phyloP scores from a whole-genome alignment of 2,329 filamentous ascomycete genomes.

The Emergomyces africanus region DNA sequence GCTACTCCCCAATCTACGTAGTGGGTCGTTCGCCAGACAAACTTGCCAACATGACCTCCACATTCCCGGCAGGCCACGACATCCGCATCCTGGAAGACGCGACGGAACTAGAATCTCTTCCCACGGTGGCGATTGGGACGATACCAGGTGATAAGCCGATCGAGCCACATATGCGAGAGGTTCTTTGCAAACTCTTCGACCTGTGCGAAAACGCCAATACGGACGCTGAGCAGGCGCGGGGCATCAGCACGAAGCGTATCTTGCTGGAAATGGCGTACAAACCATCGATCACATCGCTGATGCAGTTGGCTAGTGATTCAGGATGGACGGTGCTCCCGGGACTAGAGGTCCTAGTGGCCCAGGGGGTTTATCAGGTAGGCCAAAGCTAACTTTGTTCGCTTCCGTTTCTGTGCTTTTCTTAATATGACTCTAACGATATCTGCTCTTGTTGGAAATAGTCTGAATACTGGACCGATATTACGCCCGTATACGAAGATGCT shows the following conservation, averaged over 20 bases:
- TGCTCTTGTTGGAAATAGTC: slow-evolving; percentile 40
- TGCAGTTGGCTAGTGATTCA: slow-evolving; percentile 64
- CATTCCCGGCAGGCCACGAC: slow-evolving; percentile 63
- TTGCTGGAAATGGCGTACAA: slow-evolving; percentile 96
- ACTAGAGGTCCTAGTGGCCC: slow-evolving; percentile 75
- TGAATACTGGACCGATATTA: slow-evolving; percentile 73
- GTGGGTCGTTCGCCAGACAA: slow-evolving; percentile 64
- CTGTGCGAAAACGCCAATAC: slow-evolving; percentile 8
- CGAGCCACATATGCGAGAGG: slow-evolving; percentile 54
- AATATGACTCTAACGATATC: background rate
- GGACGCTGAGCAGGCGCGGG: slow-evolving; percentile 34
- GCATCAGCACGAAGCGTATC: slow-evolving; percentile 38
- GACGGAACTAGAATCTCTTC: slow-evolving; percentile 41
- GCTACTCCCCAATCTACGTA: slow-evolving; percentile 75
- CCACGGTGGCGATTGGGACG: slow-evolving; percentile 69
- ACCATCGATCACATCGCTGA: slow-evolving; percentile 67
- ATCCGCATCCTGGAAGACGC: slow-evolving; percentile 49
- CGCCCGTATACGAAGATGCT: slow-evolving; percentile 57
- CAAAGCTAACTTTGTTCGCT: background rate
- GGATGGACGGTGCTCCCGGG: slow-evolving; percentile 79
- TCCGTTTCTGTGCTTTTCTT: background rate
- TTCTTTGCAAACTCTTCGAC: slow-evolving; percentile 42
- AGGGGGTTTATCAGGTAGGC: slow-evolving; percentile 68
- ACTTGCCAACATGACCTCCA: slow-evolving; percentile 51
- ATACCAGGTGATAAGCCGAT: slow-evolving; percentile 82